Conservation (phyloP, 495 filamentous ascomycete species). For the Zalerion maritima region DNA sequence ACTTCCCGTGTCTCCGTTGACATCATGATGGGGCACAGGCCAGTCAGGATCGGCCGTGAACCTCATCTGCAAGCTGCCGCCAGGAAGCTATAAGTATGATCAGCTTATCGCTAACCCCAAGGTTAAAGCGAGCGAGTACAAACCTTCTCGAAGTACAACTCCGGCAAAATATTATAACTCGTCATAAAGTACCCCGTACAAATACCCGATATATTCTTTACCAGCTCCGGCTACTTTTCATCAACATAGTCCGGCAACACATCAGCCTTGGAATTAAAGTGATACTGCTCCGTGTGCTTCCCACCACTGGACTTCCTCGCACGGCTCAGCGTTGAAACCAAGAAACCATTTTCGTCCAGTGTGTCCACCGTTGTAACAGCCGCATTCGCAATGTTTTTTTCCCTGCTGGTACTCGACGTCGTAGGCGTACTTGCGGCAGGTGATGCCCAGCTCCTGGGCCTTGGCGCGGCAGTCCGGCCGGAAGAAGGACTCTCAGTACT, state of each 20-base stretch:
- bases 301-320: constrained; percentile 21
- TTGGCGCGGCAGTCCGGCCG: constrained; percentile 14
- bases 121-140: not conserved
- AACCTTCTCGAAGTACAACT: constrained; percentile 23
- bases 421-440: constrained; percentile 27
- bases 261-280: constrained; percentile 30
- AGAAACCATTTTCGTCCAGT: constrained; percentile 30
- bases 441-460: constrained; percentile 11
- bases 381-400: constrained; percentile 37
- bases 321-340: constrained; percentile 28
- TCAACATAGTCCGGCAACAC: constrained; percentile 25
- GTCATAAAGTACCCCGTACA: constrained; percentile 31
- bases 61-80: constrained; percentile 23
- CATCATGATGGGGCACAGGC: constrained; percentile 22
- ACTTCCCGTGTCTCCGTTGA: constrained; percentile 23
- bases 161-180: constrained; percentile 22
- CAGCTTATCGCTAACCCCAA: not conserved
- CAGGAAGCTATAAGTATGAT: constrained; percentile 9
- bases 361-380: constrained; percentile 29
- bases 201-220: constrained; percentile 30
- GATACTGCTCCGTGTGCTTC: constrained; percentile 23
- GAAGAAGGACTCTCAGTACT: constrained; percentile 35
- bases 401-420: constrained; percentile 35
- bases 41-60: constrained; percentile 18
- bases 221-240: constrained; percentile 23